Base-by-base conservation (phyloP, 1,139 yeast species). In the Arxiozyma slooffiae region DNA sequence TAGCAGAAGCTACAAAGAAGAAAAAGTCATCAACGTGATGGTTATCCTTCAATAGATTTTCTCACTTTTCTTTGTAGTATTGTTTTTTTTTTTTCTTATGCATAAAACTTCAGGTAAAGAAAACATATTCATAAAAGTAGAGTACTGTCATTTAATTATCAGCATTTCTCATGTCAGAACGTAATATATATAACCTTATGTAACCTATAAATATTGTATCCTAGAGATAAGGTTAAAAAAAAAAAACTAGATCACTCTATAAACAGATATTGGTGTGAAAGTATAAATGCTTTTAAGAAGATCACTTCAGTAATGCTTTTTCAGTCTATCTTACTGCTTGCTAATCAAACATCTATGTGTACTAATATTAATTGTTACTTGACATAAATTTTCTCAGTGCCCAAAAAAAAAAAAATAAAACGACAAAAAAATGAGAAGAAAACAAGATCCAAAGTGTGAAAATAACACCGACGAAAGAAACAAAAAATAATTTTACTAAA, bases 1-100 rank as follows among this genome's bases (percentile, higher is more conserved):
- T 54, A 11, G 94, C 96, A 1, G 95, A 89, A 60, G 95, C 97
- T 3, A 82, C 89, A 24, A 80, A 85, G 69, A 87, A 85, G 72
- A 82, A 88, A 44, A 52, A 50, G 30, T 68, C 62, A 55, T 41
- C 53, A 38, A 23, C 45, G 6, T 34, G n/a, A 39, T 39, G 23
- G 37, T 20, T 34, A 38, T 34, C 20, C 7, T 30, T n/a, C 14
- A 14, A 30, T 30, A 30, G 14, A 30, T 26, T 8, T 7, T 26
- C 11, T 26, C 11, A 8, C 11, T 30, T 30, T 30, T 30, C 14
- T 22, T 20, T 40, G 30, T 22, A 21, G 18, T 22, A 16, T 40
- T 41, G 9, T 14, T 41, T 30, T 40, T 18, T 18, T 23, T 38
- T 8, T 7, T 16, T 38, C 37, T 38, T 11, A 47, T 14, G 36